These are phyloP conservation scores for Geranomyces variabilis DNA, from an alignment of 192 early-diverging fungal species.

Conservation along the genomic window DNA sequence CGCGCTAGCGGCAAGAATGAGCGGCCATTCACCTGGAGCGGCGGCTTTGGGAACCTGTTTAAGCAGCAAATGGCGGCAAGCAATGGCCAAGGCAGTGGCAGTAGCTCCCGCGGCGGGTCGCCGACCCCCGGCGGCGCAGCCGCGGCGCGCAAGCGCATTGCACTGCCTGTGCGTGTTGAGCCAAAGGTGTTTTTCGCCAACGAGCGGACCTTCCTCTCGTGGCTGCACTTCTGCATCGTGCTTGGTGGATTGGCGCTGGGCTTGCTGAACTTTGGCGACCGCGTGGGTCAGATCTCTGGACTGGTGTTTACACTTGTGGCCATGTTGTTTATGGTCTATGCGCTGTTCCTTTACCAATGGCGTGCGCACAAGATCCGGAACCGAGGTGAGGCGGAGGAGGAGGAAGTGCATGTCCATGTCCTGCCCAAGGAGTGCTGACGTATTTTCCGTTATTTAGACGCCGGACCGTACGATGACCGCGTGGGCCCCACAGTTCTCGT, in stretches of 20 bases:
- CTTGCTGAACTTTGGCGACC: conserved; percentile 77
- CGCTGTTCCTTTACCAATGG: conserved; percentile 71
- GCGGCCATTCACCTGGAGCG: conserved; percentile 23
- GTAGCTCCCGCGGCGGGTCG: not conserved
- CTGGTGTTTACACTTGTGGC: conserved; percentile 73
- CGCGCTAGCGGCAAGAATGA: not conserved
- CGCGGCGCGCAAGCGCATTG: conserved; percentile 27
- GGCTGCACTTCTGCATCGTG: conserved; percentile 75
- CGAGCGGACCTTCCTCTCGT: conserved; percentile 82
- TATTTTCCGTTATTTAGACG: no score
- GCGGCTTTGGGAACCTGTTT: conserved; percentile 28
- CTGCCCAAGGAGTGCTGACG: no score
- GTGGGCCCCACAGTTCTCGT: conserved; percentile 73
- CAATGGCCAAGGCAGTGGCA: not conserved
- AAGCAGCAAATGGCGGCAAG: conserved; percentile 2
- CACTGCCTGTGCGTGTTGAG: conserved; percentile 69
- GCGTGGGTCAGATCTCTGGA: conserved; percentile 68
- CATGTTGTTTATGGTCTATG: conserved; percentile 71
- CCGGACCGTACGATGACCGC: conserved; percentile 67
- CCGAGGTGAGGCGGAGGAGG: conserved; percentile 54
- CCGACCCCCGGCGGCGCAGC: not conserved
- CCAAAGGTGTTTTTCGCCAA: conserved; percentile 89
- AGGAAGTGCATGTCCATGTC: no score
- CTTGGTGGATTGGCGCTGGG: conserved; percentile 70
- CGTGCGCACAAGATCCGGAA: conserved; percentile 68